Conservation (phyloP, 108 stramenopile species). For the Asterionellopsis glacialis region DNA sequence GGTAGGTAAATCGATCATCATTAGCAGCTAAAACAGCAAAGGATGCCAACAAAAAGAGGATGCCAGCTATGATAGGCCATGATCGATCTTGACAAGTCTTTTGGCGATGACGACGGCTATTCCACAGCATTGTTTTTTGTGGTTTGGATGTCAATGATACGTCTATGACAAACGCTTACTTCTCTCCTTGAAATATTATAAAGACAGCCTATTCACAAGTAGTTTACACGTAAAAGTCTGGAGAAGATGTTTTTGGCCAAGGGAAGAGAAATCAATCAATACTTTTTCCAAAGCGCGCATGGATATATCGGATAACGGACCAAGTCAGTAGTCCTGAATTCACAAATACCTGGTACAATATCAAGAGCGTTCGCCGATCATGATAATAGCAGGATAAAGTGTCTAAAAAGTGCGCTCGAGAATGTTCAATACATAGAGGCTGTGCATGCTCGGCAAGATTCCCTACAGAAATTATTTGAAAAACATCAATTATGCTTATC, state of each 20-base stretch:
- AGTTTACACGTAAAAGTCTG: too few relatives aligned
- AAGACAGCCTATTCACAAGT: background rate
- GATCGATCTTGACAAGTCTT: background rate
- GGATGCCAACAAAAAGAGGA: background rate
- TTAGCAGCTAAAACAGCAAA: background rate
- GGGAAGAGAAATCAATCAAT: background rate
- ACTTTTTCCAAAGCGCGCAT: background rate
- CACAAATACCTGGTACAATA: background rate
- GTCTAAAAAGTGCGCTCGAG: background rate
- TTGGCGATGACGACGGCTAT: background rate
- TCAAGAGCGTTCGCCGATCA: background rate
- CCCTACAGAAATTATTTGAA: too few relatives aligned
- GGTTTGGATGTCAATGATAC: background rate
- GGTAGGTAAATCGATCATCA: constrained; percentile 18
- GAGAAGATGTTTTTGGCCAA: background rate
- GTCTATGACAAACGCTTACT: background rate
- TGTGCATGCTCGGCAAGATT: background rate
- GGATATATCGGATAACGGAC: background rate
- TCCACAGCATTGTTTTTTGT: background rate
- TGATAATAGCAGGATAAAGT: background rate
- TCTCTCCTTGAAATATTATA: background rate
- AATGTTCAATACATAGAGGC: background rate
- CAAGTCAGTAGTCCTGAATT: background rate
- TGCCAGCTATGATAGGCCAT: too few relatives aligned
- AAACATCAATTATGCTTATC: too few relatives aligned